phyloP scores from a whole-genome alignment of 2,329 filamentous ascomycete species.

The Nothophoma quercina region DNA sequence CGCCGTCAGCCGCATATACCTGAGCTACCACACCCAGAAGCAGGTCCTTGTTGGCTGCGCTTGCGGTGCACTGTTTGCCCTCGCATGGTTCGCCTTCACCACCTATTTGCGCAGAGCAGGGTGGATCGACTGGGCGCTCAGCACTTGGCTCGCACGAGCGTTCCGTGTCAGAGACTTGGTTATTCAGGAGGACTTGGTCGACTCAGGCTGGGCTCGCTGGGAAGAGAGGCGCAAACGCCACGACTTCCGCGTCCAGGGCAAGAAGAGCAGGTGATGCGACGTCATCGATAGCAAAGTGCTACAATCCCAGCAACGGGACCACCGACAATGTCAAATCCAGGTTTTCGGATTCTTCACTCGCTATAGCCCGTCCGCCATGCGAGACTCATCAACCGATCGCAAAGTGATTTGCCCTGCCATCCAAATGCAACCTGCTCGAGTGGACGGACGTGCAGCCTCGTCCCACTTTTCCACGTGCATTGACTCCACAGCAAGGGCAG shows the following conservation, averaged over 20 bases:
- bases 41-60: slow-evolving; percentile 84
- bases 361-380: background rate
- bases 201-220: slow-evolving; percentile 95
- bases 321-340: background rate
- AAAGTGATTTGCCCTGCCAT: background rate
- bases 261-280: slow-evolving; percentile 13
- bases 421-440: background rate
- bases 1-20: slow-evolving; percentile 83
- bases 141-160: slow-evolving; percentile 68
- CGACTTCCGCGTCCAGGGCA: slow-evolving; percentile 27
- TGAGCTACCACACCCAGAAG: slow-evolving; percentile 88
- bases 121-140: slow-evolving; percentile 75
- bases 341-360: background rate
- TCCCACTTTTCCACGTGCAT: background rate
- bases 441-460: background rate
- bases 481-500: background rate
- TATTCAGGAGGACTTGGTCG: slow-evolving; percentile 84
- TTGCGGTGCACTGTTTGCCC: slow-evolving; percentile 74
- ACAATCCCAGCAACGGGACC: background rate
- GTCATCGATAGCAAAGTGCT: background rate
- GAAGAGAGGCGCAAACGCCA: slow-evolving; percentile 59
- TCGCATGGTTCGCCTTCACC: slow-evolving; percentile 81
- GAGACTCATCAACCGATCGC: background rate
- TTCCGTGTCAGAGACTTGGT: slow-evolving; percentile 83
- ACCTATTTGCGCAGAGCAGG: slow-evolving; percentile 71